Evolutionary conservation across 257 asterid genomes (phyloP).

Genomic region (Petrea volubilis): DNA sequence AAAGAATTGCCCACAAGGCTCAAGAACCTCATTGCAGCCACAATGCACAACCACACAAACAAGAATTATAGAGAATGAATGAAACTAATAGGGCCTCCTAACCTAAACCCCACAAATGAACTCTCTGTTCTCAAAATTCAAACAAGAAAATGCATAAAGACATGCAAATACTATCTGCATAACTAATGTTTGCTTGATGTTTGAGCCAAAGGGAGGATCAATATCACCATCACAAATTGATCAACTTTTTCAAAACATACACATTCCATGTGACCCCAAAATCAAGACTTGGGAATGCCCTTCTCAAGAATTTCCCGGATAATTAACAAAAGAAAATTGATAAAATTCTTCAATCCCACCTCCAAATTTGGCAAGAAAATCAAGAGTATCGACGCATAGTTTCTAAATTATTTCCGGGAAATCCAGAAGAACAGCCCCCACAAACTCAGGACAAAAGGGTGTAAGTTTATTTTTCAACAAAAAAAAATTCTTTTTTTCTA

Average conservation of each 20-base stretch:
- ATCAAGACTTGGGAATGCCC: constrained; percentile 18
- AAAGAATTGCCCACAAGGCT: constrained; percentile 92
- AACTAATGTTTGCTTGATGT: constrained; percentile 11
- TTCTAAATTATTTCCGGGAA: constrained; percentile 34
- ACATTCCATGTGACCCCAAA: constrained; percentile 23
- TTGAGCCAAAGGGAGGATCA: constrained; percentile 6
- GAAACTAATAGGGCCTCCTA: constrained; percentile 12
- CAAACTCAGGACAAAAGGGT: background rate
- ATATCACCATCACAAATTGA: constrained; percentile 17
- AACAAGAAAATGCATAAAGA: background rate
- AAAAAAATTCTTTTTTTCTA: background rate
- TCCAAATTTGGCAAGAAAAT: constrained; percentile 41
- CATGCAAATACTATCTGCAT: background rate
- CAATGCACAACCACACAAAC: constrained; percentile 22
- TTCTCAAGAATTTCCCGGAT: constrained; percentile 8
- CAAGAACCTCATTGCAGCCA: constrained; percentile 58
- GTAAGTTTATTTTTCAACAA: background rate
- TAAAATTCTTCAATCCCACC: constrained; percentile 23
- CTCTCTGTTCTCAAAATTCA: background rate
- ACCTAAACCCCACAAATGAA: constrained; percentile 16
- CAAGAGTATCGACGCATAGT: constrained; percentile 25
- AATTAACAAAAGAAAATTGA: background rate
- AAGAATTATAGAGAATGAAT: background rate
- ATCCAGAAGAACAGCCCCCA: constrained; percentile 24
- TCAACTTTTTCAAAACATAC: background rate